Evolutionary conservation across 139 green algal species (phyloP), one percentile per base, ranked within the genome.

Genomic region (Chloropicon primus): DNA sequence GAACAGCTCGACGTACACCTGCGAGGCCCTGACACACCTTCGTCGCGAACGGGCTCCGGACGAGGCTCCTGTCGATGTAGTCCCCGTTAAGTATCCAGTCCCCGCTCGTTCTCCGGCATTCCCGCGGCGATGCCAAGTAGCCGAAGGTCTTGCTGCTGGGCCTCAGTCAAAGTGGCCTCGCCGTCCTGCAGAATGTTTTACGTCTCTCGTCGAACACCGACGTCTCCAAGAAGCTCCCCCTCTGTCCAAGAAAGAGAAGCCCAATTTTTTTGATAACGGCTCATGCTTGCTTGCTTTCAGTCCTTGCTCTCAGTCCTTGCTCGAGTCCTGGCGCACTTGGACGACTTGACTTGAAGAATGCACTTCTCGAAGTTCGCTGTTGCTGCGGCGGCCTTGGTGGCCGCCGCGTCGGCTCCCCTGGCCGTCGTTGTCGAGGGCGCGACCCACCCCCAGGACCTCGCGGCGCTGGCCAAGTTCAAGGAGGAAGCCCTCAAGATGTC

Each of bases 1-100:
- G 74, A 73, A 78, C 74, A 78, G 28, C 21, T 78, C 74, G 3
- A 78, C 74, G 21, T 26, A 78, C 5, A 62, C n/a, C 21, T 24
- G n/a, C 74, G 5, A 72, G 21, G n/a, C 24, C 21, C 5, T 24
- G 24, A 3, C 24, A 25, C 10, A 78, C 23, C 5, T 78, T 3
- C n/a, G 76, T 53, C 21, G 74, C 24, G 21, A 78, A 26, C 28
- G 74, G n/a, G 21, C 76, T 78, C 5, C 74, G 5, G 21, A 78
- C 21, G 10, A 78, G 28, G 28, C 23, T 73, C 10, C 25, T 25
- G 28, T 78, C 74, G 28, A 78, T 24, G 21, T 78, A 78, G 24
- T 25, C 23, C 28, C 74, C 74, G 21, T 78, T 25, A 10, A 78
- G 27, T 21, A 78, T 72, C 74, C 74, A 78, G 5, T 72, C 24